A percentile compares a stretch with the other conserved stretches of the same genome.
These are phyloP conservation scores for Gyrodon lividus DNA, from an alignment of 768 basidiomycete species.

Conservation along the genomic window DNA sequence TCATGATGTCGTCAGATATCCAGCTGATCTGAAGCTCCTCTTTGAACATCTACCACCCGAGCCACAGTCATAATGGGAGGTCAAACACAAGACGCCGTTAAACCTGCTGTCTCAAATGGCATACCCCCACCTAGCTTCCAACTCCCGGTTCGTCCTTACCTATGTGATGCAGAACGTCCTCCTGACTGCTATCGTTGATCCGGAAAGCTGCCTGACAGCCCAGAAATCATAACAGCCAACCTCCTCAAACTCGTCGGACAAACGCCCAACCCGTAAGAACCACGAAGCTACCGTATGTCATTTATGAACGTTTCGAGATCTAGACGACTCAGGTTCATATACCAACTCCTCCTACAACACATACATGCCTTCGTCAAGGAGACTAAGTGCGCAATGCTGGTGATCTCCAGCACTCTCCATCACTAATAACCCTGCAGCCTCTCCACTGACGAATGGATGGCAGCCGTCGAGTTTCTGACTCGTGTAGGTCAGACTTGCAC, in stretches of 20 bases:
- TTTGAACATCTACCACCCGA: not conserved
- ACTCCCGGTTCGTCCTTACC: constrained; percentile 38
- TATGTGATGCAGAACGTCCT: not conserved
- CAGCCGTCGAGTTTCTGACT: constrained; percentile 76
- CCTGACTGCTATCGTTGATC: constrained; percentile 2
- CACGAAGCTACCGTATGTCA: not conserved
- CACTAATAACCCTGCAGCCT: constrained; percentile 37
- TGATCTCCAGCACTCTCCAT: not conserved
- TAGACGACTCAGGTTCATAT: constrained; percentile 47
- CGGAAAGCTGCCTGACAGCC: constrained; percentile 44
- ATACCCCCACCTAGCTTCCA: constrained; percentile 36
- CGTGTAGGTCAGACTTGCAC: constrained; percentile 71
- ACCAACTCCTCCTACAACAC: constrained; percentile 57
- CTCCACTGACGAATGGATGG: constrained; percentile 86
- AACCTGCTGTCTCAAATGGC: constrained; percentile 40
- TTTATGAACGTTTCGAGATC: not conserved
- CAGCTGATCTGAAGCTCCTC: not conserved
- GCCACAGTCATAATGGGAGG: constrained; percentile 8
- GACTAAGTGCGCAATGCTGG: constrained; percentile 44
- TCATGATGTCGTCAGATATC: not conserved
- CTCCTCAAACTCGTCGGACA: constrained; percentile 39
- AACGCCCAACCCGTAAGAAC: constrained; percentile 39
- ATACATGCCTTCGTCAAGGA: constrained; percentile 75
- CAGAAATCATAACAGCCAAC: constrained; percentile 52
- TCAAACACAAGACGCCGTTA: constrained; percentile 8